Evolutionary conservation across 805 yeast species (phyloP).

Genomic region (Barnettozyma sucrosica): DNA sequence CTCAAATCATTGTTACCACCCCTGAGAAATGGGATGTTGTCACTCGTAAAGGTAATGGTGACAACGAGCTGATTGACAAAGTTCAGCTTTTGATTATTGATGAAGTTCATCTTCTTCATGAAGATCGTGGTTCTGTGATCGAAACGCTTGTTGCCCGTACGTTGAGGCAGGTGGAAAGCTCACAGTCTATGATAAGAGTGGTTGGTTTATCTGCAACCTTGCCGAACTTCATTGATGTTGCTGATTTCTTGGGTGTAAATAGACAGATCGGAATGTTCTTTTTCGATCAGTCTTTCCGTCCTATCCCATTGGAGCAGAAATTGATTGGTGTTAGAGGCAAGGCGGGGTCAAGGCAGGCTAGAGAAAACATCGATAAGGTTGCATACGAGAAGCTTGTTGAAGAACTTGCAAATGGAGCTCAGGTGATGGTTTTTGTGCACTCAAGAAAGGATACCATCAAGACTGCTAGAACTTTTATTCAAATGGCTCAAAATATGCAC

Average conservation of each 20-base stretch:
- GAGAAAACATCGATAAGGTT: conserved; percentile 68
- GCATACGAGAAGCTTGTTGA: conserved; percentile 72
- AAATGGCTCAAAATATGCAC: conserved; percentile 56
- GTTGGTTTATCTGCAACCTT: conserved; percentile 91
- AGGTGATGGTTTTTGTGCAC: conserved; percentile 96
- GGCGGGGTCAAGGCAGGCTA: conserved; percentile 63
- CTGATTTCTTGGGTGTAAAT: conserved; percentile 90
- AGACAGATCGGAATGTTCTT: conserved; percentile 88
- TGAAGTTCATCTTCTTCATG: conserved; percentile 94
- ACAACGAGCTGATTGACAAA: conserved; percentile 74
- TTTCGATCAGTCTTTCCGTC: conserved; percentile 89
- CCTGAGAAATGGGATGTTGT: conserved; percentile 99
- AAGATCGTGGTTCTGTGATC: conserved; percentile 96
- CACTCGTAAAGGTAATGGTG: conserved; percentile 88
- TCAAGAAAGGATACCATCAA: conserved; percentile 89
- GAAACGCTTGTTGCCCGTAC: conserved; percentile 95
- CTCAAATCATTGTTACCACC: conserved; percentile 88
- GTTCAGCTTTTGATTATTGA: conserved; percentile 86
- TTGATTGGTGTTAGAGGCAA: conserved; percentile 83
- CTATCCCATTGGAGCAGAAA: conserved; percentile 87
- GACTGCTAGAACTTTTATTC: conserved; percentile 68
- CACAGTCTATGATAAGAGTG: conserved; percentile 91
- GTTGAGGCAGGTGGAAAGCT: conserved; percentile 86
- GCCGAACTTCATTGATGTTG: conserved; percentile 89
- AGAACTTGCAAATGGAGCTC: conserved; percentile 64